Percentiles rank a stretch among this genome's conserved stretches.
Evolutionary conservation across 176 grass and related monocot species (phyloP).

Genomic region (Pontederia paniculata): DNA sequence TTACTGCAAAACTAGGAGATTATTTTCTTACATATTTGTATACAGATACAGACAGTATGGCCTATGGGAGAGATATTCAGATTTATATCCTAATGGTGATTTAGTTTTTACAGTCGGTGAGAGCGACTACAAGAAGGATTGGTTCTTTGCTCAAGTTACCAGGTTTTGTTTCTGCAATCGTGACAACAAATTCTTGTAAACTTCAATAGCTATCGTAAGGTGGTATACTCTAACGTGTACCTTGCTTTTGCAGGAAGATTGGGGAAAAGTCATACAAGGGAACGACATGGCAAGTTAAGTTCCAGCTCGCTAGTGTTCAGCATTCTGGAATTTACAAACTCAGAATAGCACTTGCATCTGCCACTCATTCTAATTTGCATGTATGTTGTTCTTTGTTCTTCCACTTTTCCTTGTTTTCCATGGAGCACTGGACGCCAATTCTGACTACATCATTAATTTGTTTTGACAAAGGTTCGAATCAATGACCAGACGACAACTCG

Average conservation of each 20-base stretch:
- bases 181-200: too few species aligned
- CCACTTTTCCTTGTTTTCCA: too few species aligned
- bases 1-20: neutral
- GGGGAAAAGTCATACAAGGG: neutral
- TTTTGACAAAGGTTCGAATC: conserved; percentile 19
- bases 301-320: neutral
- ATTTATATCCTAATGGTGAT: conserved; percentile 56
- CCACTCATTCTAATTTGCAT: neutral
- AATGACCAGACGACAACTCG: neutral
- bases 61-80: conserved; percentile 80
- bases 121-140: conserved; percentile 61
- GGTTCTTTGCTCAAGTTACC: conserved; percentile 88
- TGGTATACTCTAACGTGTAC: too few species aligned
- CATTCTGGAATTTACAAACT: neutral
- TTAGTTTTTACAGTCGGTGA: conserved; percentile 53
- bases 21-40: conserved; percentile 36
- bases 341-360: neutral
- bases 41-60: conserved; percentile 44
- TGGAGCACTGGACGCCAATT: too few species aligned
- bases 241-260: neutral
- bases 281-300: neutral
- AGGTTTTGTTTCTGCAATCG: conserved; percentile 29
- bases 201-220: too few species aligned
- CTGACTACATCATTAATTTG: too few species aligned
- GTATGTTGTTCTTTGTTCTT: neutral